Evolutionary conservation across 2,329 filamentous ascomycete genomes (phyloP).

Genomic region (Myriosclerotinia scirpicola): DNA sequence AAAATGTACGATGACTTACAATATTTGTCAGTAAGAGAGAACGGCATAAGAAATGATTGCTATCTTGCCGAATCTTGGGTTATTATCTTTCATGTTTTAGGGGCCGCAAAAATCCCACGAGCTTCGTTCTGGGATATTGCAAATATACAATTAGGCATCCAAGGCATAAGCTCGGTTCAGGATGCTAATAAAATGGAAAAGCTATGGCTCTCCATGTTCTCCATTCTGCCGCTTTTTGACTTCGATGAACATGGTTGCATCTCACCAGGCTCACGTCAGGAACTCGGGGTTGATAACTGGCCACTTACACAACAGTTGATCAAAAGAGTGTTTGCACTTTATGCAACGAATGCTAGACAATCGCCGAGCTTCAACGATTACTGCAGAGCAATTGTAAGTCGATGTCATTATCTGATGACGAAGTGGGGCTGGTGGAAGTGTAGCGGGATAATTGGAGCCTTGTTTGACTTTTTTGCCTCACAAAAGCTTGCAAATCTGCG

Average conservation of each 20-base stretch:
- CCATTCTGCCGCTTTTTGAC: slow-evolving; percentile 59
- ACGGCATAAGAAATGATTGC: slow-evolving; percentile 52
- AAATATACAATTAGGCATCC: slow-evolving; percentile 46
- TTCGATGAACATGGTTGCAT: slow-evolving; percentile 57
- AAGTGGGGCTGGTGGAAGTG: slow-evolving; percentile 66
- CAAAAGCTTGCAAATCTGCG: slow-evolving; percentile 61
- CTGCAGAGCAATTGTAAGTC: slow-evolving; percentile 56
- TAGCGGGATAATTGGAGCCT: slow-evolving; percentile 53
- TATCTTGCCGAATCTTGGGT: slow-evolving; percentile 56
- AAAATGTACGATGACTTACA: slow-evolving; percentile 52
- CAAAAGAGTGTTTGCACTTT: slow-evolving; percentile 58
- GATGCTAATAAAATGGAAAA: slow-evolving; percentile 54
- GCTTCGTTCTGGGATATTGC: slow-evolving; percentile 62
- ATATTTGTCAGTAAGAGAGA: slow-evolving; percentile 48
- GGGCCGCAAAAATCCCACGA: slow-evolving; percentile 51
- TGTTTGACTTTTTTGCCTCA: slow-evolving; percentile 68
- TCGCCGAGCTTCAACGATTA: slow-evolving; percentile 65
- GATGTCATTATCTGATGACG: slow-evolving; percentile 62
- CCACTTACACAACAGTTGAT: slow-evolving; percentile 56
- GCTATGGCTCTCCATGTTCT: slow-evolving; percentile 60
- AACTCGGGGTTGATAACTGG: slow-evolving; percentile 57
- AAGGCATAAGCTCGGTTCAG: slow-evolving; percentile 41
- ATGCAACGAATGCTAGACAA: slow-evolving; percentile 56
- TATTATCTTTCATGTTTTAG: slow-evolving; percentile 54
- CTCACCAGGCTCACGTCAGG: slow-evolving; percentile 44